phyloP scores from a whole-genome alignment of 306 rosid species.

The Herpetospermum pedunculosum region DNA sequence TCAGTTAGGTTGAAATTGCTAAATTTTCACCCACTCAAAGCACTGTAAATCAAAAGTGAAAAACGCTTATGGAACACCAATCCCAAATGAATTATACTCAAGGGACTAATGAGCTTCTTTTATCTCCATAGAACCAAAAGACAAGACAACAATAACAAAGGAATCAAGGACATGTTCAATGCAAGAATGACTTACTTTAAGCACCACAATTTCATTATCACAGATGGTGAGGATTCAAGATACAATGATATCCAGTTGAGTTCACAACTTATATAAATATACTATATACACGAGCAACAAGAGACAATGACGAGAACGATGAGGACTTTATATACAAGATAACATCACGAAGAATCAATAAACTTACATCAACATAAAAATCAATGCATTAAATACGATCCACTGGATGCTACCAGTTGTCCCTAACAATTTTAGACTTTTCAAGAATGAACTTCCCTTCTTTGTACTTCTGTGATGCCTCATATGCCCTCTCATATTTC shows the following conservation, averaged over 20 bases:
- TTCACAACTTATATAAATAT: neutral
- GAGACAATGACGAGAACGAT: neutral
- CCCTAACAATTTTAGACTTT: conserved; percentile 83
- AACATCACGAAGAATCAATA: conserved; percentile 23
- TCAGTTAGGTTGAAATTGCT: neutral
- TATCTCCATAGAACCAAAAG: neutral
- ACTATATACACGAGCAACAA: conserved; percentile 3
- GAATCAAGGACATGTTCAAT: neutral
- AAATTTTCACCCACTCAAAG: neutral
- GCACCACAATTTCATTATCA: conserved; percentile 1
- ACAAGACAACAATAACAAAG: neutral
- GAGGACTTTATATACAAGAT: conserved; percentile 8
- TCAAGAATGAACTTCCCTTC: conserved; percentile 96
- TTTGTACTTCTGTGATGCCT: conserved; percentile 88
- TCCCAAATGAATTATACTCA: neutral
- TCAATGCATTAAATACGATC: conserved; percentile 21
- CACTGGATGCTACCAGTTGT: conserved; percentile 62
- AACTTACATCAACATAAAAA: conserved; percentile 20
- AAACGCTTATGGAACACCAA: neutral
- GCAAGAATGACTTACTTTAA: neutral
- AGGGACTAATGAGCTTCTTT: neutral
- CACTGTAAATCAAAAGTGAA: neutral
- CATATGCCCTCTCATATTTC: conserved; percentile 88
- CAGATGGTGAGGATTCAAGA: neutral
- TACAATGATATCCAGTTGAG: neutral